Percentiles rank a stretch among this genome's conserved stretches.
Evolutionary conservation across 2,329 filamentous ascomycete species (phyloP).

Genomic region (Colletotrichum lupini): DNA sequence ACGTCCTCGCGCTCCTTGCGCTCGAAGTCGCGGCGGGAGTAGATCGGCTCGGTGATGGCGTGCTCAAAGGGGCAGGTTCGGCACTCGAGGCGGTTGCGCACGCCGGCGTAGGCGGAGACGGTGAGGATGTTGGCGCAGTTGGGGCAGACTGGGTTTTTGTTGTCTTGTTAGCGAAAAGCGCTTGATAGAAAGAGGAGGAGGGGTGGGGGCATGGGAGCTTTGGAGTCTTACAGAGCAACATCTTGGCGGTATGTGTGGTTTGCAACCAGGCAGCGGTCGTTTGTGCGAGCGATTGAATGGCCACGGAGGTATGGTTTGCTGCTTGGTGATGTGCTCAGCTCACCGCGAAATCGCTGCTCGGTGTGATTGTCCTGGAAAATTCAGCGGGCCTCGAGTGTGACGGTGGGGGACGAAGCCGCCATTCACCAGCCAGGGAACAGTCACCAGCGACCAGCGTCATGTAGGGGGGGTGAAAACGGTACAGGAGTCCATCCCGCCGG

Average conservation of each 20-base stretch:
- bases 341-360: neutral
- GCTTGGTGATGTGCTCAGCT: neutral
- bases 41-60: constrained; percentile 81
- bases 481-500: constrained; percentile 1
- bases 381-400: constrained; percentile 30
- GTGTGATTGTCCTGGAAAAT: constrained; percentile 24
- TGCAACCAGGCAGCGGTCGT: neutral
- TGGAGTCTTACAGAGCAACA: constrained; percentile 72
- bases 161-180: constrained; percentile 24
- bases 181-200: neutral
- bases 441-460: neutral
- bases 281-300: neutral
- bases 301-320: neutral
- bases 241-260: constrained; percentile 46
- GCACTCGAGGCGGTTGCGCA: constrained; percentile 89
- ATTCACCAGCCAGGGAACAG: neutral
- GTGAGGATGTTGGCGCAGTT: constrained; percentile 87
- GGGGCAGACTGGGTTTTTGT: constrained; percentile 73
- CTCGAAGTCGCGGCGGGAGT: constrained; percentile 84
- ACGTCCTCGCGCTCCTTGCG: constrained; percentile 90
- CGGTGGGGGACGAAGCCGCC: constrained; percentile 25
- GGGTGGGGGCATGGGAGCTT: neutral
- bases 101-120: constrained; percentile 68
- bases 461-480: neutral
- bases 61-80: constrained; percentile 95